These are phyloP conservation scores for Candolleomyces aberdarensis DNA, from an alignment of 768 basidiomycete species.

Conservation along the genomic window DNA sequence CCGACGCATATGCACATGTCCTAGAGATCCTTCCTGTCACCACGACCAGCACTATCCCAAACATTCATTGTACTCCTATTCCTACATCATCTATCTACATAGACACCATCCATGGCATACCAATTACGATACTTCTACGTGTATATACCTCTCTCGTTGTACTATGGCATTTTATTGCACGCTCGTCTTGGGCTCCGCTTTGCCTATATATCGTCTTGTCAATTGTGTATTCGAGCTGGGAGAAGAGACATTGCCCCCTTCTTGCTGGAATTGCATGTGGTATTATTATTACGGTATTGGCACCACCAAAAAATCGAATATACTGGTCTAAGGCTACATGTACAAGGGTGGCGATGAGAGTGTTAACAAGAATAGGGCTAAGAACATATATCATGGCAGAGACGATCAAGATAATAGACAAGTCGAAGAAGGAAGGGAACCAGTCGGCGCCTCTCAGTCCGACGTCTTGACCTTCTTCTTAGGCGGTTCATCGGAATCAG, in stretches of 20 bases:
- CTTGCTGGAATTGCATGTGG: background rate
- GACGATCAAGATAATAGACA: conserved; percentile 12
- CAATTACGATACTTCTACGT: too few relatives aligned
- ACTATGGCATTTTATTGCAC: too few relatives aligned
- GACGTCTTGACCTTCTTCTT: conserved; percentile 76
- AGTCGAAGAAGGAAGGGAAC: conserved; percentile 4
- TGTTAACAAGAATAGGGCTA: background rate
- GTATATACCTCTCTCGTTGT: too few relatives aligned
- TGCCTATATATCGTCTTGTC: too few relatives aligned
- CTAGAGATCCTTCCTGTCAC: background rate
- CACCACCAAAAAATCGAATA: background rate
- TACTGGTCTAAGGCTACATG: background rate
- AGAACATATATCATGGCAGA: conserved; percentile 1
- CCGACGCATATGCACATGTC: background rate
- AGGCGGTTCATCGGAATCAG: conserved; percentile 48
- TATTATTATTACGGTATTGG: background rate
- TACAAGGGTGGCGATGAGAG: too few relatives aligned
- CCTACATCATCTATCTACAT: too few relatives aligned
- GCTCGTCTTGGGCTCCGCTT: too few relatives aligned
- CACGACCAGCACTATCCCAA: background rate
- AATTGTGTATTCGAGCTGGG: too few relatives aligned
- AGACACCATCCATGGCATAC: too few relatives aligned
- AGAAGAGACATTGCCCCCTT: background rate
- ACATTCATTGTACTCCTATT: background rate
- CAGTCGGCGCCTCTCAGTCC: conserved; percentile 9